Evolutionary conservation across 129 eudicot species (phyloP), one percentile per base, ranked within the genome.

Genomic region (Flaveria brownii): DNA sequence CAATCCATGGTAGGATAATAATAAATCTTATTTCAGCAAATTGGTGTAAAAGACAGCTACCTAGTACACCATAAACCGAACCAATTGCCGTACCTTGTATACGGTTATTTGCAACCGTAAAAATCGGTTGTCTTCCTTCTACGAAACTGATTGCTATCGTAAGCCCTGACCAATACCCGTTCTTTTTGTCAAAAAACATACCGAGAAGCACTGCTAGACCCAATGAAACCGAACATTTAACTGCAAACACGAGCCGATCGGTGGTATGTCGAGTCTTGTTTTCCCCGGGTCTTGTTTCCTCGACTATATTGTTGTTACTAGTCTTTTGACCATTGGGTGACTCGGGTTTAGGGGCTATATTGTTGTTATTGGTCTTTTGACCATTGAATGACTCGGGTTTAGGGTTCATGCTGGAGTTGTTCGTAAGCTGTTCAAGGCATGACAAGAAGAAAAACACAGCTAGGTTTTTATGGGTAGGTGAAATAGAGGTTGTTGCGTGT

Each of bases 31-130:
- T 49, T 60, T 82, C 83, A 0, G 84, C 70, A 17, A 85, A 8
- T 5, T 74, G 79, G 28, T 77, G 71, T 43, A 89, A 76, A 30
- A 92, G 75, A 77, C 84, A 87, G 60, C 90, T 86, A 2, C 91
- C 86, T 23, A 92, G 81, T 4, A 92, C 91, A 4, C 96, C 96
- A 25, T 92, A 89, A 17, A 81, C 92, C 6, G 97, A 81, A 5
- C 97, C 97, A n/a, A 92, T 80, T 15, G 97, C 97, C 2, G 97
- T 92, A 22, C 97, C 97, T 85, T 92, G 97, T 61, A 85, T 86
- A 26, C 96, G 83, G 23, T 92, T 85, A 73, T 92, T 89, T 46
- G 97, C 87, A 45, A 80, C 74, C 6, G 96, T 87, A 62, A 92
- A 82, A 9, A 83, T 80, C 9, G 96, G 87, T n/a, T 86, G 89